Evolutionary conservation across 31 red algal genomes (phyloP).

Genomic region (Pterothamnion heteromorphum): DNA sequence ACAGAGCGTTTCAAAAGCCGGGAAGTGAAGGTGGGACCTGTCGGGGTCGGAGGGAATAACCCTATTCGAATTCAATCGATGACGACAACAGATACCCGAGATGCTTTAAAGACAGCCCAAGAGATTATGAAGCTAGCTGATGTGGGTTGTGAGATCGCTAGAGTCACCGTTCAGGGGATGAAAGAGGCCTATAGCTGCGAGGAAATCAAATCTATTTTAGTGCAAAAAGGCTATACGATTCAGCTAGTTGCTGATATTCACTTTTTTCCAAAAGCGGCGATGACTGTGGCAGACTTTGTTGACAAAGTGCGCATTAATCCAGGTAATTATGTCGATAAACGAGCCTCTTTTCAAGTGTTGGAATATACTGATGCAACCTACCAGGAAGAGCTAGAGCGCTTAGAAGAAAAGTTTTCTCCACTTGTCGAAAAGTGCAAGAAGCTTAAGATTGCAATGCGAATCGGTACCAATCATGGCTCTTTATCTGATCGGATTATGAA

Average conservation of each 20-base stretch:
- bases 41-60: too few species aligned
- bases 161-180: constrained; percentile 77
- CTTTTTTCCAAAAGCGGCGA: constrained; percentile 78
- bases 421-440: constrained; percentile 73
- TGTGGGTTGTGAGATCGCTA: constrained; percentile 94
- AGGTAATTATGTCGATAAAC: constrained; percentile 92
- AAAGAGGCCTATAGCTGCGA: constrained; percentile 80
- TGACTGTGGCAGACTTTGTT: constrained; percentile 96
- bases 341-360: constrained; percentile 63
- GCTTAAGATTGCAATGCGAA: constrained; percentile 88
- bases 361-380: constrained; percentile 89
- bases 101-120: constrained; percentile 60
- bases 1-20: too few species aligned
- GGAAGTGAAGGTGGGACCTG: too few species aligned
- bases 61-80: constrained; percentile 97
- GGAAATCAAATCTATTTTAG: constrained; percentile 81
- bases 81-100: constrained; percentile 96
- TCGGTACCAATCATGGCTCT: constrained; percentile 97
- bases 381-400: constrained; percentile 62
- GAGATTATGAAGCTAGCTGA: constrained; percentile 81
- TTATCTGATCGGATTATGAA: constrained; percentile 94
- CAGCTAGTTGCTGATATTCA: constrained; percentile 99
- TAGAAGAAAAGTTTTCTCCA: constrained; percentile 77
- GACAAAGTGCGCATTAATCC: constrained; percentile 99
- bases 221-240: constrained; percentile 68